These are phyloP conservation scores for Fusarium praegraminearum DNA, from an alignment of 2,329 filamentous ascomycete genomes.

Conservation along the genomic window DNA sequence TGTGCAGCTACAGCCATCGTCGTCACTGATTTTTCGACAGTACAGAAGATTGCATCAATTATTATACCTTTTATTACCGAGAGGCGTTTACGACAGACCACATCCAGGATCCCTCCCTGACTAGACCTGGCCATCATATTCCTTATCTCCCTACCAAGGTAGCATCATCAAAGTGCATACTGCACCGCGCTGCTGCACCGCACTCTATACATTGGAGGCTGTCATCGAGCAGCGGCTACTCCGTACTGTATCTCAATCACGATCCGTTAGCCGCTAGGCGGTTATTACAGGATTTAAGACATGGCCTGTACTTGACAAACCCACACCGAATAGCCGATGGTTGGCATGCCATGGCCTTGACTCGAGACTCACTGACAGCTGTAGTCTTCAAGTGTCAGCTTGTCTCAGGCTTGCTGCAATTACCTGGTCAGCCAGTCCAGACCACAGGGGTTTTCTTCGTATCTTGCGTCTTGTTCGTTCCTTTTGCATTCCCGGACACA, in stretches of 20 bases:
- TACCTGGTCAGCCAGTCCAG: not conserved
- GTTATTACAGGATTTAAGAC: conserved; percentile 9
- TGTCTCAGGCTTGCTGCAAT: conserved; percentile 18
- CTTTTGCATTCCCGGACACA: conserved; percentile 13
- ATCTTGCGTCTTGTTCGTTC: not conserved
- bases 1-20: not conserved
- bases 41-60: not conserved
- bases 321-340: not conserved
- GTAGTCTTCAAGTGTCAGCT: conserved; percentile 5
- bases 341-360: not conserved
- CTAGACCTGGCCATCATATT: not conserved
- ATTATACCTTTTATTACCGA: not conserved
- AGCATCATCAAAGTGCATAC: not conserved
- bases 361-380: not conserved
- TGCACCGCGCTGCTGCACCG: not conserved
- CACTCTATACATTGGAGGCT: not conserved
- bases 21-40: not conserved
- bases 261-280: conserved; percentile 7
- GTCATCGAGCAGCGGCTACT: conserved; percentile 17
- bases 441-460: not conserved
- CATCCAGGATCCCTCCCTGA: not conserved
- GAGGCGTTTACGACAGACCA: not conserved
- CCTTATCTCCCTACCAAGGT: not conserved
- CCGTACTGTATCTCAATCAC: not conserved
- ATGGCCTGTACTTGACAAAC: not conserved